These are phyloP conservation scores for Epichloe uncinata DNA, from an alignment of 2,329 filamentous ascomycete species.

Conservation along the genomic window DNA sequence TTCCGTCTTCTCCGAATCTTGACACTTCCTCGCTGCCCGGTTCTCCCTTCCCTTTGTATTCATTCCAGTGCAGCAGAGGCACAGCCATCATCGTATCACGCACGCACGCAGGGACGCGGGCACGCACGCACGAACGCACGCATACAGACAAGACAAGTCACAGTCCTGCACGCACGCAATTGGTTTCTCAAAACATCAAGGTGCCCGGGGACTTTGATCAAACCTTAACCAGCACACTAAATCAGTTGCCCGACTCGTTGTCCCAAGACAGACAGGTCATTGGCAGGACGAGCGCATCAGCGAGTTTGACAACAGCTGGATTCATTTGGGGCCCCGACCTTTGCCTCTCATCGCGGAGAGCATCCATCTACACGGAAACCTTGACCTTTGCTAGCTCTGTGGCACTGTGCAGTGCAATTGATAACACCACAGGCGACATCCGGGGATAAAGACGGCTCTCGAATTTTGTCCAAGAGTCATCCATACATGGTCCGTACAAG, in stretches of 20 bases:
- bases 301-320: no score
- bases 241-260: background rate
- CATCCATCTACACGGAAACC: no score
- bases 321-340: no score
- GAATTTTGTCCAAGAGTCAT: background rate
- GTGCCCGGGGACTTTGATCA: background rate
- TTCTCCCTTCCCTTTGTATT: conserved; percentile 1
- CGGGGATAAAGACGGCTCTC: background rate
- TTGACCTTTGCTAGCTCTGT: no score
- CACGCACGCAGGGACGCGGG: background rate
- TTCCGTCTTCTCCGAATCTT: conserved; percentile 2
- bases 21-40: background rate
- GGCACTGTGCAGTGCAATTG: no score
- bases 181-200: background rate
- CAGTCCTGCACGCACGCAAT: background rate
- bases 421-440: background rate
- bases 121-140: background rate
- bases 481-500: background rate
- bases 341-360: no score
- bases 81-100: background rate
- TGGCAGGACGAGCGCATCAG: background rate
- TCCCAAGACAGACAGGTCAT: background rate
- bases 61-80: background rate
- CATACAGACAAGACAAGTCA: background rate
- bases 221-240: background rate